Base-by-base conservation (phyloP, 2,329 filamentous ascomycete genomes). In the Lachnellula subtilissima region DNA sequence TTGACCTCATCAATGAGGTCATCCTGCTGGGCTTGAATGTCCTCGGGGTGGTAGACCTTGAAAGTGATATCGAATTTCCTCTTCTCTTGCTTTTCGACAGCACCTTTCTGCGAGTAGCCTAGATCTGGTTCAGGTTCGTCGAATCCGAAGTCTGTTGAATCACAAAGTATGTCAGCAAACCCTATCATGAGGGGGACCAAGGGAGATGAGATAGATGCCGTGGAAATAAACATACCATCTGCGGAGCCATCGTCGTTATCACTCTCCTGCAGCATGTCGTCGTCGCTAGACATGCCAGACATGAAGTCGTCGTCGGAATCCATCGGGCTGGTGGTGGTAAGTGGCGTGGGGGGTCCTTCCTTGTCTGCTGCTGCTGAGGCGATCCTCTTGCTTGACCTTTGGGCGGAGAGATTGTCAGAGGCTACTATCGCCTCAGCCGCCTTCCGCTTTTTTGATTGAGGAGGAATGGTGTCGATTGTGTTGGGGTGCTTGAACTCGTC, bases 251-350 rank as follows among this genome's bases (percentile, higher is more conserved):
- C 89, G 53, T 90, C 86, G 66, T 91, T 89, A 53, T 90, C 91
- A 65, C 88, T 91, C 58, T 88, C 85, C 61, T 88, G 82, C 72
- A 87, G 80, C 58, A 90, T 82, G 58, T 83, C 82, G 62, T 89
- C 87, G 67, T 87, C 87, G 69, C 88, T 96, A 43, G 89, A 93
- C 65, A 86, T 79, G 69, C 86, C 85, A 66, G 89, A 95, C 82
- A 94, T 88, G 73, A 92, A 92, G 58, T 97, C 93, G 69, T 97
- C 91, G 67, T 97, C 93, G 8, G 92, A 97, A 76, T 96, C 91
- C 92, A 97, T 97, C 61, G 78, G 82, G 72, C 76, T 76, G 51
- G 75, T 78, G 22, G 70, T 75, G 49, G 82, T 85, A 57, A 80
- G 72, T 28, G 82, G 80, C 5, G 82, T 83, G 15, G 81, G 81